Evolutionary conservation across 148 eudicot species (phyloP).

Genomic region (Rhododendron williamsianum): DNA sequence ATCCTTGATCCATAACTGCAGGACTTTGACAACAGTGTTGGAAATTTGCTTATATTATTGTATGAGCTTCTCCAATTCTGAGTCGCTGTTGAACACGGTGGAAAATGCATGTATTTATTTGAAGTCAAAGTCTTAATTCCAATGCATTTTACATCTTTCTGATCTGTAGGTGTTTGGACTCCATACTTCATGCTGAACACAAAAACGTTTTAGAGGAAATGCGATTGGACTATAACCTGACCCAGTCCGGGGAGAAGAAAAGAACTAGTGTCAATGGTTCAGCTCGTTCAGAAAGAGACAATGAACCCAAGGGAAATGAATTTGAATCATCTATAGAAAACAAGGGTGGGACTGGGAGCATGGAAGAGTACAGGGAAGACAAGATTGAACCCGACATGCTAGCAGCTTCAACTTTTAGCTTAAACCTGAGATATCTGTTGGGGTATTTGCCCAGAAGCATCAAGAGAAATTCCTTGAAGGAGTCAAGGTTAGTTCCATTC

Average conservation of each 20-base stretch:
- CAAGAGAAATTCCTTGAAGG: constrained; percentile 21
- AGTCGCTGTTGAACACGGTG: neutral
- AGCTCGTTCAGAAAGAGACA: constrained; percentile 7
- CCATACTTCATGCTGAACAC: constrained; percentile 88
- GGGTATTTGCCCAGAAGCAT: constrained; percentile 26
- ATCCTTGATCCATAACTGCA: neutral
- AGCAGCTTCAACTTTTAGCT: constrained; percentile 24
- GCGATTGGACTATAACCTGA: constrained; percentile 62
- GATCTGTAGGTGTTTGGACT: constrained; percentile 62
- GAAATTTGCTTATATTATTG: neutral
- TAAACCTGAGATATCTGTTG: constrained; percentile 40
- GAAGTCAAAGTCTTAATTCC: neutral
- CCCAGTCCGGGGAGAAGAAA: constrained; percentile 27
- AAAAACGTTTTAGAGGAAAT: constrained; percentile 78
- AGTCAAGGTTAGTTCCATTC: constrained; percentile 41
- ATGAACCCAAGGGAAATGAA: constrained; percentile 10
- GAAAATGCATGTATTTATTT: neutral
- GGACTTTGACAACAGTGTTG: neutral
- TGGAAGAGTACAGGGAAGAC: constrained; percentile 22
- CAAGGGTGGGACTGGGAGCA: constrained; percentile 14
- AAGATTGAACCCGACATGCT: constrained; percentile 18
- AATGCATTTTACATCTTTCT: neutral
- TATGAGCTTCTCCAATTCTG: neutral
- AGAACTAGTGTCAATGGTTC: constrained; percentile 10
- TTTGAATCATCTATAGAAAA: constrained; percentile 16